Evolutionary conservation across 768 basidiomycete genomes (phyloP).

Genomic region (Xanthoconium purpureum): DNA sequence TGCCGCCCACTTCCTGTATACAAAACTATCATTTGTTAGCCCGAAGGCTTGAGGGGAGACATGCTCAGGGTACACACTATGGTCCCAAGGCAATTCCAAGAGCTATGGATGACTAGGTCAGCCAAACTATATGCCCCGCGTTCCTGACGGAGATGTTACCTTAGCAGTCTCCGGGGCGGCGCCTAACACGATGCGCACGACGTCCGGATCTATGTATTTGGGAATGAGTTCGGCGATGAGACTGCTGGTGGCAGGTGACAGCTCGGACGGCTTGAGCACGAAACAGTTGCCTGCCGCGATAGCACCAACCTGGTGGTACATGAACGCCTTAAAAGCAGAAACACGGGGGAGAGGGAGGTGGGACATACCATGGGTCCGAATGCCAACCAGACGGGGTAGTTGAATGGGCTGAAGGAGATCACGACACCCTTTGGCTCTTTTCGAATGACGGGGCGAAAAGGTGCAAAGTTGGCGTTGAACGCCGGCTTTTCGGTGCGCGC

Average conservation of each 20-base stretch:
- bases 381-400: constrained; percentile 65
- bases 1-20: constrained; percentile 59
- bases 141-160: constrained; percentile 23
- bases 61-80: constrained; percentile 36
- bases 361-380: constrained; percentile 54
- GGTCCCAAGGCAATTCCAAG: constrained; percentile 69
- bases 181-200: constrained; percentile 69
- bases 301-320: constrained; percentile 51
- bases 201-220: constrained; percentile 69
- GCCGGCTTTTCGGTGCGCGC: constrained; percentile 56
- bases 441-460: constrained; percentile 60
- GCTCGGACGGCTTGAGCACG: constrained; percentile 76
- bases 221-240: constrained; percentile 67
- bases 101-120: constrained; percentile 39
- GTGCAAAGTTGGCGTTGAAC: constrained; percentile 53
- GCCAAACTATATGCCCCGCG: background rate
- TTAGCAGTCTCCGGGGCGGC: constrained; percentile 61
- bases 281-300: constrained; percentile 76
- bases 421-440: constrained; percentile 79
- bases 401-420: constrained; percentile 70
- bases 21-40: constrained; percentile 23
- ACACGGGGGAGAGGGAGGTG: background rate
- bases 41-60: background rate
- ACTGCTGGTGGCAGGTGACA: constrained; percentile 49
- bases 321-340: too few relatives aligned